phyloP scores from a whole-genome alignment of 768 basidiomycete species.

The Cubamyces sp. region DNA sequence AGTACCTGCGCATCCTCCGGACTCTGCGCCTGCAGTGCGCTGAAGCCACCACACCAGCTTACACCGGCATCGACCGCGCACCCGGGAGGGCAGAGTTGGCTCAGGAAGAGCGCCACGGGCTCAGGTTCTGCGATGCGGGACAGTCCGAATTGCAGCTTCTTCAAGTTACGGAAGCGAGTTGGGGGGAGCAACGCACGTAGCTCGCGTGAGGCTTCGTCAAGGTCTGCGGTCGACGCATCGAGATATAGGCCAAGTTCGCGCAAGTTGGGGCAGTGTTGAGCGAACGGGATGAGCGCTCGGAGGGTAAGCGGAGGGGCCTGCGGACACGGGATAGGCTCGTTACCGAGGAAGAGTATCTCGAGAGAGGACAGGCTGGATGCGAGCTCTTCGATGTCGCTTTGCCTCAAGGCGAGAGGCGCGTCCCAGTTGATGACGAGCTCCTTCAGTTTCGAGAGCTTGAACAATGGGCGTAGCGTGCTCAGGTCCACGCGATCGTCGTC shows the following conservation, averaged over 20 bases:
- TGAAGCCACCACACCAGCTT: constrained; percentile 46
- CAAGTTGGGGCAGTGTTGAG: constrained; percentile 43
- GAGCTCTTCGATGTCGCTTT: constrained; percentile 36
- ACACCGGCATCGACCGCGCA: constrained; percentile 51
- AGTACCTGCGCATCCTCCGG: constrained; percentile 7
- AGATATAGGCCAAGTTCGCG: constrained; percentile 43
- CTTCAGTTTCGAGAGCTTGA: constrained; percentile 36
- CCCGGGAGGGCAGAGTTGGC: constrained; percentile 49
- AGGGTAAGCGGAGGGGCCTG: constrained; percentile 38
- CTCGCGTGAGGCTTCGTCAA: constrained; percentile 18
- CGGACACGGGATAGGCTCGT: constrained; percentile 30
- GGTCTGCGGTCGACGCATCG: constrained; percentile 32
- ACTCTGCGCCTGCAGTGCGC: constrained; percentile 11
- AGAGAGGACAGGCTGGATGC: constrained; percentile 34
- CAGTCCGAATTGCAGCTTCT: constrained; percentile 51
- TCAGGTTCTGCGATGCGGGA: constrained; percentile 49
- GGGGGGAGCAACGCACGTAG: not conserved
- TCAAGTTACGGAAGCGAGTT: constrained; percentile 28
- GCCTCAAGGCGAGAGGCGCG: constrained; percentile 30
- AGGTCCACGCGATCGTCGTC: constrained; percentile 37
- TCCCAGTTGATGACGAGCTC: constrained; percentile 40
- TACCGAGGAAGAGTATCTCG: constrained; percentile 31
- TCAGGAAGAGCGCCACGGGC: constrained; percentile 55
- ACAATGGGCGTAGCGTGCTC: constrained; percentile 42
- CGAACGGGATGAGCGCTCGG: constrained; percentile 44